Evolutionary conservation across 176 grass and related monocot genomes (phyloP), one percentile per base, ranked within the genome.

Genomic region (Carex kokanica): DNA sequence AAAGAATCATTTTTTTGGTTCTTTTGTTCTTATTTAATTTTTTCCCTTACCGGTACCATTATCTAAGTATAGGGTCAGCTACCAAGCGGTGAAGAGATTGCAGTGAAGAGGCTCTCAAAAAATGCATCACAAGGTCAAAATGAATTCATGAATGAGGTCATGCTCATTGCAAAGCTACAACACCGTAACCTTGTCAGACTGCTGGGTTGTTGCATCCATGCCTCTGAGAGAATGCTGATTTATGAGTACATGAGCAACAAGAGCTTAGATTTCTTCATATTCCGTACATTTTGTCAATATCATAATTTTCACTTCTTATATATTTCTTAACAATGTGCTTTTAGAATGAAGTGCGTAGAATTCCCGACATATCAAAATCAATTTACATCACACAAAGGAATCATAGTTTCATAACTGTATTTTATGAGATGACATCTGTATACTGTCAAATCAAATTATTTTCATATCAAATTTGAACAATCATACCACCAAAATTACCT

Each of bases 141-240:
- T 9, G 90, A 94, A 75, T 94, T 94, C 61, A 90, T 83, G 58
- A 94, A 89, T 71, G 92, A 94, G 90, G 88, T 94, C 16, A 74
- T 78, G 32, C 16, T 86, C 9, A 92, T 94, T 45, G 87, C 88
- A 0, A 92, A 88, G 56, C 86, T 94, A 38, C 92, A 87, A 21
- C 92, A 94, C 75, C 85, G 90, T 5, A 94, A 94, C 49, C 90
- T 94, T 2, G 90, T 92, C 2, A 89, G 85, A 36, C 84, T 94
- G 14, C 92, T 94, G 0, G 92, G 92, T 54, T 94, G 18, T 73
- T 92, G 90, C 81, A 86, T 88, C 59, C 80, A 94, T 3, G 53
- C 6, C 11, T 49, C 67, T 0, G 92, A 94, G 31, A 84, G 86
- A 84, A 83, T 94, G 11, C 63, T 94, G 0, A 67, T 94, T 3